Conservation (phyloP, 176 grass and related monocot genomes). For the Bromus sterilis region DNA sequence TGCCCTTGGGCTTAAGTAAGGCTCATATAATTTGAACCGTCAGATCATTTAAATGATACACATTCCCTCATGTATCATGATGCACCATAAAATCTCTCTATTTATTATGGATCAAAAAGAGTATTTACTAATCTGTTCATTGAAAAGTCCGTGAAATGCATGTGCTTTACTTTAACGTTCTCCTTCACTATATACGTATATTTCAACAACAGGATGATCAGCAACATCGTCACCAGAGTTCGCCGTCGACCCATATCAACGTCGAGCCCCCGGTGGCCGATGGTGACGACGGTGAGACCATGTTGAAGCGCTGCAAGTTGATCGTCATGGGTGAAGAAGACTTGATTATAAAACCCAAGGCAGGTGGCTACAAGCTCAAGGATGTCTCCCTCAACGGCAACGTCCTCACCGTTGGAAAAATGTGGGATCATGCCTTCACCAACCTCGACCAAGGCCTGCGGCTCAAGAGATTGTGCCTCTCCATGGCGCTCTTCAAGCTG, state of each 20-base stretch:
- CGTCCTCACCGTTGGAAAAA: not conserved
- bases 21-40: too few relatives aligned
- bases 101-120: too few relatives aligned
- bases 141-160: too few relatives aligned
- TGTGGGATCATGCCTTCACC: not conserved
- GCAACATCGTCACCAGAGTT: not conserved
- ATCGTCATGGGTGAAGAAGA: conserved; percentile 9
- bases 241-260: not conserved
- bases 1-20: too few relatives aligned
- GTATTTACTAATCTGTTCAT: too few relatives aligned
- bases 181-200: too few relatives aligned
- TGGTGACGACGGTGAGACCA: not conserved
- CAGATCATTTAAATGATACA: too few relatives aligned
- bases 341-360: not conserved
- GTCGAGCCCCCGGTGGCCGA: not conserved
- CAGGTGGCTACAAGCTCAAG: not conserved
- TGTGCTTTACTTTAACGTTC: too few relatives aligned
- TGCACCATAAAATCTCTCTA: too few relatives aligned
- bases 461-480: not conserved
- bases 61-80: too few relatives aligned
- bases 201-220: not conserved
- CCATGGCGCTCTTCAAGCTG: conserved; percentile 15
- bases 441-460: not conserved
- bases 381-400: not conserved
- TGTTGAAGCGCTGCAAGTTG: not conserved